Percentiles rank a stretch among this genome's conserved stretches.
Evolutionary conservation across 805 yeast species (phyloP).

Genomic region (Metschnikowia kunwiensis): DNA sequence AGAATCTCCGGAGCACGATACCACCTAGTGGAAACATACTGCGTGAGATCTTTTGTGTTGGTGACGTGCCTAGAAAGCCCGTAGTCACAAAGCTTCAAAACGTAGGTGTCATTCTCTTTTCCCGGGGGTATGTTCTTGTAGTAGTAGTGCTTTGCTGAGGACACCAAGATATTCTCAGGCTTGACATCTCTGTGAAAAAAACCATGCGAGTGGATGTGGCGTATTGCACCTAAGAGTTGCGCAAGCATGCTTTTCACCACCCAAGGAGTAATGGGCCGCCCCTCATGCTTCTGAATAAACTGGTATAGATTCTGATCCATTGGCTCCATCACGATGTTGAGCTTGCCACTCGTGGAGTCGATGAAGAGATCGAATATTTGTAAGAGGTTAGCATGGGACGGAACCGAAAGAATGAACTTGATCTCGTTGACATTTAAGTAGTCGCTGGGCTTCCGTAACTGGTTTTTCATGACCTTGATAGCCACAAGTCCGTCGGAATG

Average conservation of each 20-base stretch:
- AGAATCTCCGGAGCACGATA: constrained; percentile 81
- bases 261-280: constrained; percentile 49
- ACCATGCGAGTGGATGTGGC: constrained; percentile 70
- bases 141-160: constrained; percentile 54
- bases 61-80: constrained; percentile 67
- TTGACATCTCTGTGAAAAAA: constrained; percentile 88
- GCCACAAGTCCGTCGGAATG: constrained; percentile 51
- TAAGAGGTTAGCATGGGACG: constrained; percentile 69
- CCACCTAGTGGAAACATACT: constrained; percentile 84
- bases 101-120: constrained; percentile 45
- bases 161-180: constrained; percentile 85
- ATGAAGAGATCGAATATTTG: constrained; percentile 77
- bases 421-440: constrained; percentile 56
- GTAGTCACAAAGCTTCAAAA: constrained; percentile 75
- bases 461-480: constrained; percentile 68
- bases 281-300: constrained; percentile 61
- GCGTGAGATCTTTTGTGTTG: constrained; percentile 58
- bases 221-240: constrained; percentile 72
- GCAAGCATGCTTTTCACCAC: constrained; percentile 64
- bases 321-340: constrained; percentile 86
- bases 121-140: constrained; percentile 41
- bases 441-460: constrained; percentile 23
- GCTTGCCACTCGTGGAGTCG: constrained; percentile 54
- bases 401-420: constrained; percentile 60
- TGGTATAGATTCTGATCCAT: constrained; percentile 82